Conservation (phyloP, 2,329 filamentous ascomycete species). For the Diaporthe citri region DNA sequence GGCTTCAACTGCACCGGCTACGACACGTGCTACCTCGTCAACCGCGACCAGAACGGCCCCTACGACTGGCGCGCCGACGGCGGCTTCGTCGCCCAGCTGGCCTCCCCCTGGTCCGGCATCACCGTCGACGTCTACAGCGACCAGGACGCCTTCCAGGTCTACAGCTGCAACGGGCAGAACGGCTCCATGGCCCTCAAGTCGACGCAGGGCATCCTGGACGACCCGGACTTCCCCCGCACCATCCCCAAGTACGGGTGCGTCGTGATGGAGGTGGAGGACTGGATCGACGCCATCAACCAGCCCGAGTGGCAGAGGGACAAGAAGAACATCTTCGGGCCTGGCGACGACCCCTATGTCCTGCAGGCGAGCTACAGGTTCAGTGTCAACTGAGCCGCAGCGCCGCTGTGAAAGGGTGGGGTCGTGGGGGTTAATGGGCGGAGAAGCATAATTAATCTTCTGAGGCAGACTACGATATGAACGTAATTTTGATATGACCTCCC, state of each 20-base stretch:
- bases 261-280: constrained; percentile 93
- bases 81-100: constrained; percentile 74
- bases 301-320: constrained; percentile 82
- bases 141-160: constrained; percentile 90
- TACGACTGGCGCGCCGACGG: constrained; percentile 73
- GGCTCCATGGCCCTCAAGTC: constrained; percentile 77
- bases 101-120: constrained; percentile 84
- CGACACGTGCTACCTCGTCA: constrained; percentile 78
- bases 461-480: not conserved
- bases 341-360: constrained; percentile 71
- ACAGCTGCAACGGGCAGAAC: constrained; percentile 84
- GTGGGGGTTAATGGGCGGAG: not conserved
- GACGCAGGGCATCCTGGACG: constrained; percentile 74
- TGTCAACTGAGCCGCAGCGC: constrained; percentile 52
- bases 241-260: constrained; percentile 85
- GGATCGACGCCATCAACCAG: constrained; percentile 93
- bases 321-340: constrained; percentile 72
- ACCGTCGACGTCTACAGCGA: constrained; percentile 84
- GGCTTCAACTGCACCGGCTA: constrained; percentile 87
- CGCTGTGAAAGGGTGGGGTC: not conserved
- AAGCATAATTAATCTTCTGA: constrained; percentile 18
- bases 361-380: constrained; percentile 73
- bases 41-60: constrained; percentile 67
- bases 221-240: constrained; percentile 67
- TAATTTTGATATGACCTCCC: not conserved